Evolutionary conservation across 2,329 filamentous ascomycete genomes (phyloP), one percentile per base, ranked within the genome.

Genomic region (Aspergillus transmontanensis): DNA sequence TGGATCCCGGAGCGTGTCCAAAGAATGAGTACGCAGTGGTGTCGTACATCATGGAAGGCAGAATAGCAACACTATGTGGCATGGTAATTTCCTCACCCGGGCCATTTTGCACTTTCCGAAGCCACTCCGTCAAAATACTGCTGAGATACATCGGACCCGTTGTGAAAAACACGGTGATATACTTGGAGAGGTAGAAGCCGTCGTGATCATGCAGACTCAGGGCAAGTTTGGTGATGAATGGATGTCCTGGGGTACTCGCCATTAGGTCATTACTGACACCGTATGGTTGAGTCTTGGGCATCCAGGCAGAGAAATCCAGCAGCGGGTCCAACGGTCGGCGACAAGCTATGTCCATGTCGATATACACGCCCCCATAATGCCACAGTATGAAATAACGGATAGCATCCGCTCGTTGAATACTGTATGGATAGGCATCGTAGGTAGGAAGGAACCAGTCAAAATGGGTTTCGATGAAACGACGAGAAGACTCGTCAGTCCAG

Each of bases 341-440:
- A 30, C 57, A 59, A 10, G 45, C 50, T 12, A 59, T 67, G 53
- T 72, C 71, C 57, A 72, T 55, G 32, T 72, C 71, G 39, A 72
- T 65, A 54, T 72, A 72, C 30, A 72, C 64, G 2, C 71, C 71
- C 7, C 71, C 71, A 57, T 70, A 72, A 45, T 72, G 63, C 48
- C 64, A 60, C 16, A 72, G 57, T 4, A 69, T 57, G 58, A 72
- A 72, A 51, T 72, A 72, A 48, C 69, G 69, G 30, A 72, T 39
- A 0, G 68, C 64, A 59, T 72, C 71, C 7, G 69, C 71, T 4
- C 68, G 65, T 59, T 72, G 69, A 4, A 72, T 66, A 2, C 60
- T 57, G 53, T 69, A 68, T 43, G 43, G 57, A 41, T 72, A 72
- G 43, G 58, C 57, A 53, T 72, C 69, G 53, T 71, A 72, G 2